Evolutionary conservation across 2,329 filamentous ascomycete species (phyloP), one percentile per base, ranked within the genome.

Genomic region (Xenoacremonium recifei): DNA sequence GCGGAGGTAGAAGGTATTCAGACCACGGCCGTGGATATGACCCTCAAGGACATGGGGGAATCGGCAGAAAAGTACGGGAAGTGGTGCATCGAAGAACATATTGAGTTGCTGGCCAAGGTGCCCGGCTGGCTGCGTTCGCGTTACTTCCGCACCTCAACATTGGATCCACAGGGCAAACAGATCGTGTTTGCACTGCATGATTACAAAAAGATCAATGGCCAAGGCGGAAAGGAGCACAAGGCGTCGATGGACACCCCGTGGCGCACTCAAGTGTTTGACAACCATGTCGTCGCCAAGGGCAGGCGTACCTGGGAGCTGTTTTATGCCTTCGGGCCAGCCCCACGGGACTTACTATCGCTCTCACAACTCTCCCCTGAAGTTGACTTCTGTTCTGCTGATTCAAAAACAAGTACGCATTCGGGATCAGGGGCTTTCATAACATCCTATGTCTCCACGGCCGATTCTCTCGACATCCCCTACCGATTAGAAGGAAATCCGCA

Each of bases 81-180:
- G 59, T 95, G 87, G 87, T 86, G 87, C 58, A 68, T 77, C 21
- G 80, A 90, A 47, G 87, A 93, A 61, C 87, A 93, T 61, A 73
- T 85, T 16, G 72, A 75, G 3, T 77, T 90, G 76, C 61, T 95
- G 44, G 71, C 83, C 47, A 85, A 85, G 57, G 77, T 91, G 0
- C 84, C 87, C 0, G 89, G 89, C 4, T 95, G 89, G 87, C 67
- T 87, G 45, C 80, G 89, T 27, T 85, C 84, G 13, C 76, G 89
- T 29, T 68, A 85, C 31, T 90, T 85, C 64, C 76, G 79, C 44
- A 86, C 85, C 3, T 84, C 83, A 0, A 72, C 72, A 21, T 70
- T 89, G 3, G 81, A 84, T 41, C 69, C 76, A 6, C 58, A 68
- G 19, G 69, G 70, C 15, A 73, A 75, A 17, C 65, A 72, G 5